Conservation (phyloP, 495 filamentous ascomycete genomes). For the Xylaria bambusicola region DNA sequence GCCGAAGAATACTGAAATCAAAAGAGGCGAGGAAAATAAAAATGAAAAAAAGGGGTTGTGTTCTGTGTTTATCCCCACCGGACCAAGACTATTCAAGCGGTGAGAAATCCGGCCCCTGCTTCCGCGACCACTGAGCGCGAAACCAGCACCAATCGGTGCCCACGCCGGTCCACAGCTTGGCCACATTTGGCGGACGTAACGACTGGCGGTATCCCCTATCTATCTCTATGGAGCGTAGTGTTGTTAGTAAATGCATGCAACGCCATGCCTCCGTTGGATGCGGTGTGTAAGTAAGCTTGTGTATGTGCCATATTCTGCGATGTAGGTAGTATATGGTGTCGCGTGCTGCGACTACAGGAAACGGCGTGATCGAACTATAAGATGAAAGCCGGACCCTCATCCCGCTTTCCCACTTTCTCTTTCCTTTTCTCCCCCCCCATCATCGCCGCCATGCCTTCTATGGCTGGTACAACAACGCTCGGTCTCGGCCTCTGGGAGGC, state of each 20-base stretch:
- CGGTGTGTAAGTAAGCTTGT: neutral
- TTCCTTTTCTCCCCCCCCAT: neutral
- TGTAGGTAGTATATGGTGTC: neutral
- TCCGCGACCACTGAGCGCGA: constrained; percentile 8
- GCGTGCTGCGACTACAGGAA: too few species aligned
- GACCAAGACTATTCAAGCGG: constrained; percentile 15
- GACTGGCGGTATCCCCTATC: too few species aligned
- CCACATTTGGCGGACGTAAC: neutral
- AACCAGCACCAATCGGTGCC: constrained; percentile 8
- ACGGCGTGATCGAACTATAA: too few species aligned
- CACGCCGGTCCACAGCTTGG: constrained; percentile 13
- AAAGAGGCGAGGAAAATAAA: too few species aligned
- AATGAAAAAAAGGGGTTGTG: neutral
- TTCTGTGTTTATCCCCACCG: constrained; percentile 3
- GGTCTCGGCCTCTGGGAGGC: constrained; percentile 18
- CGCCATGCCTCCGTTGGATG: neutral
- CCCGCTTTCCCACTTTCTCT: neutral
- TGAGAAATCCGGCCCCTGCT: neutral
- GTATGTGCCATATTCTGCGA: neutral
- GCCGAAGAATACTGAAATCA: neutral
- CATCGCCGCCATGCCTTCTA: constrained; percentile 20
- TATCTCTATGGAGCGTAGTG: neutral
- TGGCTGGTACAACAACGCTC: constrained; percentile 22
- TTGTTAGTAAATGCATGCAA: neutral
- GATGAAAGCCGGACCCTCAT: neutral